Conservation (phyloP, 805 yeast genomes). For the Metschnikowia noctiluminum region DNA sequence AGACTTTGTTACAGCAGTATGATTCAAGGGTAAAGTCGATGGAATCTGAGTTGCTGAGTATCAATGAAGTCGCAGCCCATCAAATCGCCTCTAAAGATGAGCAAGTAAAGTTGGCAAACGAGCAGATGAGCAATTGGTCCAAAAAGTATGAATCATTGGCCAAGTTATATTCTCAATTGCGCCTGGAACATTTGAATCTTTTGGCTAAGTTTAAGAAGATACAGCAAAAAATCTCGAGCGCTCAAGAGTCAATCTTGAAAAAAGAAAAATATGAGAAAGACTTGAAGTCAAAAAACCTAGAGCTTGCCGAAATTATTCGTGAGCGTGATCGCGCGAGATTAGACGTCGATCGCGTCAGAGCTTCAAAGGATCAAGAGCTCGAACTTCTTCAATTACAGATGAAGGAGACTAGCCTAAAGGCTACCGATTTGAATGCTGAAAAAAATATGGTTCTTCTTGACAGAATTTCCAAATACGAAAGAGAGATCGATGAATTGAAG, state of each 20-base stretch:
- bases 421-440: constrained; percentile 56
- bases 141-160: constrained; percentile 87
- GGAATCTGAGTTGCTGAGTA: constrained; percentile 64
- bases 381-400: constrained; percentile 64
- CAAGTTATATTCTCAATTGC: constrained; percentile 81
- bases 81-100: constrained; percentile 78
- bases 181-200: constrained; percentile 85
- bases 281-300: constrained; percentile 78
- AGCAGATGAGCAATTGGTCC: constrained; percentile 76
- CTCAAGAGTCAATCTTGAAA: constrained; percentile 84
- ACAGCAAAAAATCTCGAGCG: constrained; percentile 82
- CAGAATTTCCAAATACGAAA: constrained; percentile 58
- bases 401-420: constrained; percentile 55
- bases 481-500: constrained; percentile 55
- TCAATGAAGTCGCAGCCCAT: constrained; percentile 63
- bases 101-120: constrained; percentile 60
- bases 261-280: constrained; percentile 81
- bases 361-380: constrained; percentile 59
- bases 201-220: constrained; percentile 74
- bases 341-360: constrained; percentile 69
- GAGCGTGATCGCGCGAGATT: constrained; percentile 87
- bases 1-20: constrained; percentile 77
- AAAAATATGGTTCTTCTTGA: constrained; percentile 62
- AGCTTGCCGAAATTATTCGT: constrained; percentile 81
- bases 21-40: constrained; percentile 79